These are phyloP conservation scores for Wickerhamomyces strasburgensis DNA, from an alignment of 805 yeast species.

Conservation along the genomic window DNA sequence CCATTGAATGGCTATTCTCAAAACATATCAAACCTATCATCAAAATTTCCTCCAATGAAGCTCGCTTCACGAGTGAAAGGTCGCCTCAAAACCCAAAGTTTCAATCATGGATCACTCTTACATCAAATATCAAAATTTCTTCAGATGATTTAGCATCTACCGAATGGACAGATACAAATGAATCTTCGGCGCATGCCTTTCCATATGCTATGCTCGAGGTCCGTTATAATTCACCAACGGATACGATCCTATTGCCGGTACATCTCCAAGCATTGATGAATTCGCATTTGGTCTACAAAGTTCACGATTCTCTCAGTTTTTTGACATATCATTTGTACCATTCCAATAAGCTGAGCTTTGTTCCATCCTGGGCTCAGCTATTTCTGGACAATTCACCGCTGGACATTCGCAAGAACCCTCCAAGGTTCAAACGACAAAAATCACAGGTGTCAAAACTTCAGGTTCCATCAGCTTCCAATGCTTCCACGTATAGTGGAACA, in stretches of 20 bases:
- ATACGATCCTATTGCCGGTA: slow-evolving; percentile 17
- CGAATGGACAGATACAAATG: slow-evolving; percentile 16
- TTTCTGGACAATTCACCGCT: slow-evolving; percentile 23
- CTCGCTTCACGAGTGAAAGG: slow-evolving; percentile 19
- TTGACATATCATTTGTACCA: slow-evolving; percentile 25
- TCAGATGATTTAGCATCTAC: slow-evolving; percentile 6
- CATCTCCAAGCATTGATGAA: slow-evolving; percentile 33
- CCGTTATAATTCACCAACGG: slow-evolving; percentile 35
- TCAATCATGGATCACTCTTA: slow-evolving; percentile 22
- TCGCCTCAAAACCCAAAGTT: slow-evolving; percentile 3
- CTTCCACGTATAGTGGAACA: slow-evolving; percentile 1
- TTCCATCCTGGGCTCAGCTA: slow-evolving; percentile 36
- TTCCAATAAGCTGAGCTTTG: slow-evolving; percentile 26
- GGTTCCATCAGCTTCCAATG: neutral
- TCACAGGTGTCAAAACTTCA: neutral
- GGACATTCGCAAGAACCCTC: slow-evolving; percentile 46
- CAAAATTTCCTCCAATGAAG: slow-evolving; percentile 11
- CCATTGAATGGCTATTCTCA: slow-evolving; percentile 25
- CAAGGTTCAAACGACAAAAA: slow-evolving; percentile 11
- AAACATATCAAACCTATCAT: slow-evolving; percentile 22
- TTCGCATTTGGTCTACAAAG: slow-evolving; percentile 45
- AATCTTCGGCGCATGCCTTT: slow-evolving; percentile 23
- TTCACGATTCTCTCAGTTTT: slow-evolving; percentile 36
- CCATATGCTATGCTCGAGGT: slow-evolving; percentile 49
- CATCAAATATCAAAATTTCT: slow-evolving; percentile 20